These are phyloP conservation scores for Saturnispora sekii DNA, from an alignment of 805 yeast genomes.

Conservation along the genomic window DNA sequence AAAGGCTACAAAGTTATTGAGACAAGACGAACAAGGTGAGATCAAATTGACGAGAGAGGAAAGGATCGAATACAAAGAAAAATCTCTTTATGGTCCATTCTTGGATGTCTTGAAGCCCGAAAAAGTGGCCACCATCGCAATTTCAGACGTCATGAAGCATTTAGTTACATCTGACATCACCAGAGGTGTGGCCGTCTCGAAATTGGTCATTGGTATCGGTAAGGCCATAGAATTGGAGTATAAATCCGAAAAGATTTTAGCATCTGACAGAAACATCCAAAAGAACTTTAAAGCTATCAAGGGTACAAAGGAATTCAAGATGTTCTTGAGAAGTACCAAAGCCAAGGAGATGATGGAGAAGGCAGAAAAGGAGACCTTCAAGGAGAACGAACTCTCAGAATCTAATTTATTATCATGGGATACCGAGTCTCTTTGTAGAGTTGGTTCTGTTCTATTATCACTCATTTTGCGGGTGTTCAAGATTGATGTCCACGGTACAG, in stretches of 20 bases:
- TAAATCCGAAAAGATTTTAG: constrained; percentile 55
- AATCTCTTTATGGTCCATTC: constrained; percentile 67
- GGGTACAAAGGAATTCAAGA: constrained; percentile 34
- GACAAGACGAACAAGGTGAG: constrained; percentile 8
- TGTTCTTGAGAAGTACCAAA: constrained; percentile 28
- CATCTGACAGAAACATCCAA: constrained; percentile 45
- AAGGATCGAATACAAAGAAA: constrained; percentile 18
- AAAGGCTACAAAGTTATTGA: constrained; percentile 27
- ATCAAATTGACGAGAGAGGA: constrained; percentile 17
- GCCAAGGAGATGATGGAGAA: constrained; percentile 21
- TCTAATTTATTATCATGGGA: constrained; percentile 20
- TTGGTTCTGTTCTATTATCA: constrained; percentile 75
- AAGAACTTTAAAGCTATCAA: constrained; percentile 43
- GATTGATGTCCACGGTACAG: constrained; percentile 67
- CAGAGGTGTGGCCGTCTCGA: constrained; percentile 77
- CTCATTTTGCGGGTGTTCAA: constrained; percentile 73
- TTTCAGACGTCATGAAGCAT: constrained; percentile 68
- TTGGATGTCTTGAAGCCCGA: constrained; percentile 64
- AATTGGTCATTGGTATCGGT: constrained; percentile 75
- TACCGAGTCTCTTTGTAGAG: constrained; percentile 39
- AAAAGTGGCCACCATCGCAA: constrained; percentile 74
- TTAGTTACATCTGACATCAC: constrained; percentile 65
- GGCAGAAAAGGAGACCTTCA: constrained; percentile 17
- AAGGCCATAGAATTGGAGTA: constrained; percentile 79
- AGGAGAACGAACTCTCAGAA: constrained; percentile 11